These are phyloP conservation scores for Saussurea involucrata DNA, from an alignment of 129 eudicot species.

Conservation along the genomic window DNA sequence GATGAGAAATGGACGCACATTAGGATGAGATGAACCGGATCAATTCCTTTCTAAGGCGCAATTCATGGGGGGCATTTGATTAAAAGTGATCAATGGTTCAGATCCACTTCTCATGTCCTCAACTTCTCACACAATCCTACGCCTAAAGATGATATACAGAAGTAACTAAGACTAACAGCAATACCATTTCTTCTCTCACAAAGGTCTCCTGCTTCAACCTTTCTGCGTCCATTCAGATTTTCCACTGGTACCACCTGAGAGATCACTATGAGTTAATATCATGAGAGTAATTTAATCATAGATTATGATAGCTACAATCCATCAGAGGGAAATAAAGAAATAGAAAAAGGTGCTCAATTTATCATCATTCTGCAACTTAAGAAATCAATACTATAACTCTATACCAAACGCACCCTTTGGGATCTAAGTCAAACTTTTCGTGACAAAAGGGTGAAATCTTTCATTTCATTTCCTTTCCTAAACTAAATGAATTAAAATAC, in stretches of 20 bases:
- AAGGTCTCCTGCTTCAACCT: slow-evolving; percentile 92
- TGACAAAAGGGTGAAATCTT: neutral
- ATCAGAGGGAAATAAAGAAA: neutral
- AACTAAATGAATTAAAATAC: neutral
- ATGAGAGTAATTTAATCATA: neutral
- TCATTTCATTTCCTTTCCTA: neutral
- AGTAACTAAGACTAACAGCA: slow-evolving; percentile 11
- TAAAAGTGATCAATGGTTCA: no score
- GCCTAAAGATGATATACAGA: neutral
- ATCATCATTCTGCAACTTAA: neutral
- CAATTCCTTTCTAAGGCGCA: no score
- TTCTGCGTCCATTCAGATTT: slow-evolving; percentile 95
- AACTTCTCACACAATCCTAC: no score
- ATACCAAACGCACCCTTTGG: no score
- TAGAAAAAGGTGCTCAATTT: neutral
- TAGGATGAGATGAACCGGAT: no score
- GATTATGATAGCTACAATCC: neutral
- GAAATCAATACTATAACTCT: neutral
- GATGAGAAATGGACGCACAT: no score
- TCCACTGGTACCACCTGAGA: slow-evolving; percentile 86
- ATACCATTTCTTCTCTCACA: slow-evolving; percentile 98
- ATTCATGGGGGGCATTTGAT: no score
- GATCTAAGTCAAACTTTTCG: slow-evolving; percentile 14
- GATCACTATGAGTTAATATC: slow-evolving; percentile 7
- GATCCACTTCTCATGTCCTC: no score